Evolutionary conservation across 768 basidiomycete genomes (phyloP).

Genomic region (Rhizopogon sp.): DNA sequence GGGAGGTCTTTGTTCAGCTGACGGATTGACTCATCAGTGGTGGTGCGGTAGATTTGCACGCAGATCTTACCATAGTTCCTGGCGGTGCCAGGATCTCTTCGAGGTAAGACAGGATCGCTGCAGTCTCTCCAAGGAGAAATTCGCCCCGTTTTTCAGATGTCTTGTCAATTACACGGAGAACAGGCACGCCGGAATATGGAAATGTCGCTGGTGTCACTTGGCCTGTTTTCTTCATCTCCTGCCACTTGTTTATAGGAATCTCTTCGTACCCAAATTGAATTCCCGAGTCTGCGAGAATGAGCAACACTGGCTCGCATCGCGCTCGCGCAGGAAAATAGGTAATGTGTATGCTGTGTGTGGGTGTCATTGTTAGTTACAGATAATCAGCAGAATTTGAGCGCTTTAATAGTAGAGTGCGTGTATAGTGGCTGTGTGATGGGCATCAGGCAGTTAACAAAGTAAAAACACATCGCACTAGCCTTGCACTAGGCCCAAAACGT

Average conservation of each 20-base stretch:
- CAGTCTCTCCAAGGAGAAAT: conserved; percentile 18
- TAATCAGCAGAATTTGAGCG: not conserved
- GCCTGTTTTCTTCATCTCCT: conserved; percentile 8
- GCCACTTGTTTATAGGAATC: conserved; percentile 13
- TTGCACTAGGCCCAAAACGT: too few relatives aligned
- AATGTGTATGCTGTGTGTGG: conserved; percentile 10
- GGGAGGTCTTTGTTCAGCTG: conserved; percentile 7
- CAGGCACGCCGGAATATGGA: conserved; percentile 20
- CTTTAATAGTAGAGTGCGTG: not conserved
- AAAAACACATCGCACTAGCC: not conserved
- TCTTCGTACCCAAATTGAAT: conserved; percentile 16
- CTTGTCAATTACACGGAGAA: conserved; percentile 16
- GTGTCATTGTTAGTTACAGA: conserved; percentile 3
- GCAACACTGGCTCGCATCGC: conserved; percentile 21
- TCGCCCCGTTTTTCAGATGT: conserved; percentile 5
- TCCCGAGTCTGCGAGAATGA: conserved; percentile 21
- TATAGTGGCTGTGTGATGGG: too few relatives aligned
- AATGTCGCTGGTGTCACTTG: conserved; percentile 14
- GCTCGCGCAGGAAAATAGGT: conserved; percentile 18
- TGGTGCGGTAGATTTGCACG: not conserved
- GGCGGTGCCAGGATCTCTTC: conserved; percentile 14
- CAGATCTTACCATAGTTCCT: conserved; percentile 10
- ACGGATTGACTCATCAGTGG: not conserved
- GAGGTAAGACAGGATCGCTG: conserved; percentile 19
- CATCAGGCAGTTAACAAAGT: too few relatives aligned